Conservation (phyloP, 441 rosid genomes). For the Pelargonium australe region DNA sequence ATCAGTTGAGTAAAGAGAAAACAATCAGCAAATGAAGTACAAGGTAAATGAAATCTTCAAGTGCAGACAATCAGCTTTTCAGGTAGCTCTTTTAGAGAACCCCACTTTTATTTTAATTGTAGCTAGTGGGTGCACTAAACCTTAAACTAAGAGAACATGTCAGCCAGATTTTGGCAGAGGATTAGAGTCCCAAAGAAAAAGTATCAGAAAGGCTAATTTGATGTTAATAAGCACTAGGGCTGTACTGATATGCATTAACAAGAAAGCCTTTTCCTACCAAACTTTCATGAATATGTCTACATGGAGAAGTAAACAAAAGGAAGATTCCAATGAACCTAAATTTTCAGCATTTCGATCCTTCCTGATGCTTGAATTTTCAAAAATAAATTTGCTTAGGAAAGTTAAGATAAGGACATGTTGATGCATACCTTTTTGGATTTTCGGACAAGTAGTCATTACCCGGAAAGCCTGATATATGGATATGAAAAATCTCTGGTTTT, state of each 20-base stretch:
- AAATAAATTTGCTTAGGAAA: background rate
- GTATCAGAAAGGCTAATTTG: constrained; percentile 29
- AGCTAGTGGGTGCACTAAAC: constrained; percentile 31
- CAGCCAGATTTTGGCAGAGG: constrained; percentile 31
- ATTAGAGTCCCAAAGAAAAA: constrained; percentile 26
- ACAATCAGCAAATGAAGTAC: constrained; percentile 7
- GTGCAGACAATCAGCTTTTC: constrained; percentile 22
- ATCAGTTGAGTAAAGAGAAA: background rate
- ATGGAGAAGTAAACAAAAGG: constrained; percentile 1
- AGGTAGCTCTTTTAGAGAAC: constrained; percentile 15
- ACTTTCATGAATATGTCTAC: constrained; percentile 14
- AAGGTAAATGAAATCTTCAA: constrained; percentile 19
- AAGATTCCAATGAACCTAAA: constrained; percentile 11
- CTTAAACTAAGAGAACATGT: constrained; percentile 42
- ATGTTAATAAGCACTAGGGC: constrained; percentile 30
- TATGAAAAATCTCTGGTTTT: background rate
- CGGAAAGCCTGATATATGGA: background rate
- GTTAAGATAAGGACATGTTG: background rate
- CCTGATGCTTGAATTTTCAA: background rate
- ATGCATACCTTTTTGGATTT: background rate
- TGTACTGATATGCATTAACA: constrained; percentile 13
- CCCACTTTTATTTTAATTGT: constrained; percentile 12
- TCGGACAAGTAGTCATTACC: background rate
- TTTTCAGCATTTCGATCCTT: background rate
- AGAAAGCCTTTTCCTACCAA: constrained; percentile 19